These are phyloP conservation scores for Prunus armeniaca DNA, from an alignment of 306 rosid genomes.

Conservation along the genomic window DNA sequence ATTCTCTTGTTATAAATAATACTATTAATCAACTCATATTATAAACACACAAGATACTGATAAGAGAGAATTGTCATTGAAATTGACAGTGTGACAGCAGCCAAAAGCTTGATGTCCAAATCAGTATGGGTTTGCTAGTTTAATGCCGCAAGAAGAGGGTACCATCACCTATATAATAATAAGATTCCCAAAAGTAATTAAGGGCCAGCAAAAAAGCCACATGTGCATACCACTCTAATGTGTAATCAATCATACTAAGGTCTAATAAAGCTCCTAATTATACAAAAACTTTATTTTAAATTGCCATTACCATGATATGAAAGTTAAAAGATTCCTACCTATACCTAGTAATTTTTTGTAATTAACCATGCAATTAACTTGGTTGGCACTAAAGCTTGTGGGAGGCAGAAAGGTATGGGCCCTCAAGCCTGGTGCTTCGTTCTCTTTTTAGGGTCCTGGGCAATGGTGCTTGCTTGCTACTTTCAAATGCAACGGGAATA, in stretches of 20 bases:
- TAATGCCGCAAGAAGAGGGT: not conserved
- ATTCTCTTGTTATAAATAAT: too few relatives aligned
- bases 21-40: too few relatives aligned
- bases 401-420: conserved; percentile 68
- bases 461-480: conserved; percentile 67
- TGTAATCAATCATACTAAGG: not conserved
- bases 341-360: conserved; percentile 32
- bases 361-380: not conserved
- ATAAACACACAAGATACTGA: too few relatives aligned
- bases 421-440: conserved; percentile 28
- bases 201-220: not conserved
- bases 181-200: not conserved
- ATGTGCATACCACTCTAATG: not conserved
- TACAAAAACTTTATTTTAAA: not conserved
- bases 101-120: not conserved
- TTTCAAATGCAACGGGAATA: not conserved
- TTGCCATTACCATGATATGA: not conserved
- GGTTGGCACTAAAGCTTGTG: conserved; percentile 20
- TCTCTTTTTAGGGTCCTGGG: conserved; percentile 44
- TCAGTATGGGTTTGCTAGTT: not conserved
- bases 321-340: conserved; percentile 12
- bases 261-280: too few relatives aligned
- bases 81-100: not conserved
- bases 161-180: not conserved
- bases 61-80: not conserved